Evolutionary conservation across 345 rosid genomes (phyloP), one percentile per base, ranked within the genome.

Genomic region (Eucalyptus marginata): DNA sequence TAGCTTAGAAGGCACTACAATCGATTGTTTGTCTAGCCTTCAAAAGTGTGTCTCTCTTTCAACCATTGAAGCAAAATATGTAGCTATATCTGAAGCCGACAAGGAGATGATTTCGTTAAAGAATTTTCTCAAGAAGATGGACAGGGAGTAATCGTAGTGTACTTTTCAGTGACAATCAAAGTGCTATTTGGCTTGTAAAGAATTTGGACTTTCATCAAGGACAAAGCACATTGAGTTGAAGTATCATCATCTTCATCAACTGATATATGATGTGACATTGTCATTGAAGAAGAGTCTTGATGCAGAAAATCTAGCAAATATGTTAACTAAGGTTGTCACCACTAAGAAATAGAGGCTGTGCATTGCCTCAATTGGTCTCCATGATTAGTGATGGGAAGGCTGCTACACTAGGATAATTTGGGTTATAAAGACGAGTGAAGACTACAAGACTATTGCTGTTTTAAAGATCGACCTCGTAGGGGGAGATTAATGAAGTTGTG

Each of bases 111-210:
- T 59, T 27, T 62, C 4, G 4, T 62, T 1, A 13, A 59, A 59
- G 33, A 62, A 29, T 62, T 58, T 25, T 58, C n/a, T 24, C n/a
- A 58, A 24, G 15, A 5, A 58, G 66, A 58, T 58, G 2, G 66
- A 58, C 4, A 0, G 7, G 66, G n/a, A 58, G 66, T 3, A 58
- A 58, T 58, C 0, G 1, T 5, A 25, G 66, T 58, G 0, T 58
- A 24, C 0, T 25, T 25, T 58, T 58, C 1, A 10, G 0, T 58
- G 66, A 25, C n/a, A 10, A 7, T 58, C n/a, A 11, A 58, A 58
- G 66, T 58, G n/a, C n/a, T 25, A 25, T 58, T 58, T 58, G n/a
- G 13, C 14, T 58, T 5, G n/a, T 12, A 58, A 58, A 58, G 3
- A 58, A 25, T 58, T 12, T 58, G n/a, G n/a, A 58, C n/a, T 58